phyloP scores from a whole-genome alignment of 257 asterid species.

The Ophiorrhiza pumila region DNA sequence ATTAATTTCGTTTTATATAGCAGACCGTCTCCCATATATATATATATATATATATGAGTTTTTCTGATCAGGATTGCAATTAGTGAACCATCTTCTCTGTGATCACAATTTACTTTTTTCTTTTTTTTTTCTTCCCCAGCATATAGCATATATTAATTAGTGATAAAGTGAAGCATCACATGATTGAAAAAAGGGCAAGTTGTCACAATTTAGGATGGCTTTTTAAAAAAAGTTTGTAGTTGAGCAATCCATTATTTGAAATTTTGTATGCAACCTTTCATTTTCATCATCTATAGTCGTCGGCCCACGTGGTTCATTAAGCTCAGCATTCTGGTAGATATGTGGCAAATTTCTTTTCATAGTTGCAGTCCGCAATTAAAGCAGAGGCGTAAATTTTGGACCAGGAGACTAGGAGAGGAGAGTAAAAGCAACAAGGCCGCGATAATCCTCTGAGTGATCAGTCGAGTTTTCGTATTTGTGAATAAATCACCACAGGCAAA shows the following conservation, averaged over 20 bases:
- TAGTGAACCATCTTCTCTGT: too few relatives aligned
- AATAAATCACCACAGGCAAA: too few relatives aligned
- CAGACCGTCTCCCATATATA: too few relatives aligned
- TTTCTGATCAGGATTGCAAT: too few relatives aligned
- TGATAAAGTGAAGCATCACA: constrained; percentile 22
- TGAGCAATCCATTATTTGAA: constrained; percentile 29
- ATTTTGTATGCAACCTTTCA: constrained; percentile 9
- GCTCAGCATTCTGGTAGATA: neutral
- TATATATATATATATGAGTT: too few relatives aligned
- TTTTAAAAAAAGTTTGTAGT: constrained; percentile 23
- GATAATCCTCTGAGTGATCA: neutral
- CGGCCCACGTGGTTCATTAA: constrained; percentile 22
- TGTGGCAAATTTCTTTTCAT: constrained; percentile 28
- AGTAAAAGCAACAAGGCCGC: neutral
- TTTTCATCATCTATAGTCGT: neutral
- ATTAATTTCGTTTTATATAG: too few relatives aligned
- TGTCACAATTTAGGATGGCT: constrained; percentile 16
- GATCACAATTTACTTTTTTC: too few relatives aligned
- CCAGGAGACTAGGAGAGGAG: neutral
- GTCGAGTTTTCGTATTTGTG: too few relatives aligned
- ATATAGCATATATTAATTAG: neutral
- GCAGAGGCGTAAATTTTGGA: constrained; percentile 11
- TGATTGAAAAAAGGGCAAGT: constrained; percentile 18
- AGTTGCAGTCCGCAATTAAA: constrained; percentile 18
- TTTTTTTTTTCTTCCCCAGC: neutral